Evolutionary conservation across 169 alveolate genomes (phyloP).

Genomic region (Plasmodium relictum): DNA sequence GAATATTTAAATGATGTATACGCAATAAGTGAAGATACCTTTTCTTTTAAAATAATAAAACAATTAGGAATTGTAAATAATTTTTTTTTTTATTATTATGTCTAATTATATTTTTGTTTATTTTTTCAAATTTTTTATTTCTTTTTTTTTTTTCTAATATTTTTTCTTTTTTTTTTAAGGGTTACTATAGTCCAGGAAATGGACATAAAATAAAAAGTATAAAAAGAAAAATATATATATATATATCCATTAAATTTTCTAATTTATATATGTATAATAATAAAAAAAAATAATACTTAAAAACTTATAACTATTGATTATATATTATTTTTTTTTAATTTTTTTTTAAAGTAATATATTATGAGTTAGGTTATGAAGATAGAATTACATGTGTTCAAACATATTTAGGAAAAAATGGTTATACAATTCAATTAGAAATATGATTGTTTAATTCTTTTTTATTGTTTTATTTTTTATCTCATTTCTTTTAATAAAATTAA

Average conservation of each 20-base stretch:
- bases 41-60: constrained; percentile 72
- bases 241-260: background rate
- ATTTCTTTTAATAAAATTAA: no score
- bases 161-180: constrained; percentile 67
- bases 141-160: background rate
- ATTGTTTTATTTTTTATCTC: background rate
- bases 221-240: constrained; percentile 2
- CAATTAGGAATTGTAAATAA: constrained; percentile 59
- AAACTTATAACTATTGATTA: background rate
- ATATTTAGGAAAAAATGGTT: constrained; percentile 76
- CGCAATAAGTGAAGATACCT: constrained; percentile 75
- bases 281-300: background rate
- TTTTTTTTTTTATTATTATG: background rate
- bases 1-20: constrained; percentile 73
- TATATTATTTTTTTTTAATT: background rate
- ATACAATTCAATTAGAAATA: background rate
- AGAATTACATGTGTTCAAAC: constrained; percentile 18
- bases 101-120: background rate
- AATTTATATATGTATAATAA: background rate
- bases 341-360: constrained; percentile 54
- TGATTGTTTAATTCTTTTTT: background rate
- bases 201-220: constrained; percentile 76
- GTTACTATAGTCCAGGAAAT: constrained; percentile 73
- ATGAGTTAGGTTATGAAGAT: constrained; percentile 64
- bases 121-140: background rate